Evolutionary conservation across 1,139 yeast genomes (phyloP).

Genomic region (Suhomyces coccinellae): DNA sequence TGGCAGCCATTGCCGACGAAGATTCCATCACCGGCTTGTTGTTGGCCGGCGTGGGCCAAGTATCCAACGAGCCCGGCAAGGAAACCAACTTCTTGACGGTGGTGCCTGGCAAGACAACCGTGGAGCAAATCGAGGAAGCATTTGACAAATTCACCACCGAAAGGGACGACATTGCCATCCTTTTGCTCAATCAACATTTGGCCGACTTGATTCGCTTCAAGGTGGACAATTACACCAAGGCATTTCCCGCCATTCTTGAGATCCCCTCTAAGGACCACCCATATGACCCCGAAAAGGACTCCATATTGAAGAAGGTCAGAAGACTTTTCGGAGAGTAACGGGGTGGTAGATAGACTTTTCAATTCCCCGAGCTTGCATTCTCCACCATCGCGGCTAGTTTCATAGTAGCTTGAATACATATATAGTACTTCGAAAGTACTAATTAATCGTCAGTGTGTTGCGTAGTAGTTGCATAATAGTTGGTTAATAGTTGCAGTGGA

Average conservation of each 20-base stretch:
- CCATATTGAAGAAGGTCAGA: slow-evolving; percentile 90
- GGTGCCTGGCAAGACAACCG: slow-evolving; percentile 74
- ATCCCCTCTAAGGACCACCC: slow-evolving; percentile 99
- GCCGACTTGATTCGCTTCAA: slow-evolving; percentile 86
- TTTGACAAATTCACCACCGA: slow-evolving; percentile 73
- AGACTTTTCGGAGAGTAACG: slow-evolving; percentile 87
- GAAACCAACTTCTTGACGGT: slow-evolving; percentile 82
- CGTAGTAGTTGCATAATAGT: no score
- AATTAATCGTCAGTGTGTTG: neutral
- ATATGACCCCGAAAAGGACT: slow-evolving; percentile 96
- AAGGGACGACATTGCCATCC: slow-evolving; percentile 89
- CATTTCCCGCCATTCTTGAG: slow-evolving; percentile 95
- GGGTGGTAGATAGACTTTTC: neutral
- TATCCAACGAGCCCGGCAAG: slow-evolving; percentile 59
- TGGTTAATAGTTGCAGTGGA: no score
- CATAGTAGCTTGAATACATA: neutral
- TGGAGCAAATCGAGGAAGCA: slow-evolving; percentile 71
- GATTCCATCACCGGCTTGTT: slow-evolving; percentile 95
- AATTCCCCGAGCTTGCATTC: slow-evolving; percentile 1
- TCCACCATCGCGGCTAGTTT: neutral
- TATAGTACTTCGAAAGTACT: slow-evolving; percentile 10
- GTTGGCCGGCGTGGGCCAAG: slow-evolving; percentile 94
- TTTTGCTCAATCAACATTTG: slow-evolving; percentile 89
- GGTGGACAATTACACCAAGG: slow-evolving; percentile 82
- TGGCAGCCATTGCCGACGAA: slow-evolving; percentile 96